Evolutionary conservation across 2,329 filamentous ascomycete species (phyloP), one percentile per base, ranked within the genome.

Genomic region (Aspergillus sp.): DNA sequence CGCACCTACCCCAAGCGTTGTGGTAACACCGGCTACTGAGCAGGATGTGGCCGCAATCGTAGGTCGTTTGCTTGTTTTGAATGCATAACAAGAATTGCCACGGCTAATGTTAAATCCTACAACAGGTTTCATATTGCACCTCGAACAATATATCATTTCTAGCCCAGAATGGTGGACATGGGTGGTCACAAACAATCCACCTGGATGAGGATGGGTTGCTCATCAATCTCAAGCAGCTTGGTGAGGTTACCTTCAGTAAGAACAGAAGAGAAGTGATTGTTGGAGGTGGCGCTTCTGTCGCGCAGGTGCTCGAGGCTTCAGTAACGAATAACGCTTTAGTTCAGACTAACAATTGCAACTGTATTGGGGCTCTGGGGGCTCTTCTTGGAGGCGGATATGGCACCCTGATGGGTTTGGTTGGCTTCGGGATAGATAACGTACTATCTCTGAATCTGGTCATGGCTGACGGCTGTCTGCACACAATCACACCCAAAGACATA

Each of bases 91-190:
- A 13, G 13, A 2, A 1, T 13, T 17, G 28, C 19, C 12, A 39
- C 8, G 12, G 25, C 21, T 49, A 23, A 23, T 32, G 19, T 13
- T n/a, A 12, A n/a, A 8, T 3, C 3, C 30, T 45, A 23, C 19
- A 7, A 54, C 15, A 58, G 57, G 57, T 58, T 1, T 15, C 28
- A 36, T 58, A 54, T 19, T 47, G 38, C 25, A 54, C 30, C 4
- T 58, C 57, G 2, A 58, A 59, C 9, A 36, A 50, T 8, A 59
- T 59, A 10, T 45, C 58, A 5, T 59, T 59, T 15, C 43, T 59
- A 21, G 32, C 58, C 23, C 58, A 59, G 39, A 56, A 32, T 36
- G 58, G 58, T 21, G 58, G 52, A 6, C 52, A 59, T 36, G 43
- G 32, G 0, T 59, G 58, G 52, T 17, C 52, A 21, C 32, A 19